A percentile compares a stretch with the other conserved stretches of the same genome.
phyloP scores from a whole-genome alignment of 73 alveolate genomes.

The Tetrahymena malaccensis region DNA sequence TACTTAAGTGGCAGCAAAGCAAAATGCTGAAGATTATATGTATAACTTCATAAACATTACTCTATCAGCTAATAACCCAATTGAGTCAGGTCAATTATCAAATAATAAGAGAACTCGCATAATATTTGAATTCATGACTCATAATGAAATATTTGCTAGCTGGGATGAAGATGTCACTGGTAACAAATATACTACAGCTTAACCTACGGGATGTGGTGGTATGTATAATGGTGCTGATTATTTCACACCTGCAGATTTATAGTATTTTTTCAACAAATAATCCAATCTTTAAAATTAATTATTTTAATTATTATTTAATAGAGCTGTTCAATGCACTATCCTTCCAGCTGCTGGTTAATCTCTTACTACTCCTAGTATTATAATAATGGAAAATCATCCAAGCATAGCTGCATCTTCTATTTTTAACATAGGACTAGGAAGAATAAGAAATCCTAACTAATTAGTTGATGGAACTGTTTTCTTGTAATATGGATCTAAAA shows the following conservation, averaged over 20 bases:
- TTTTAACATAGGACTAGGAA: not conserved
- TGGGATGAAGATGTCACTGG: slow-evolving; percentile 34
- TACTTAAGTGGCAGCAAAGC: not conserved
- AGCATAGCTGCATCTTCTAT: not conserved
- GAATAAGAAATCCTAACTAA: not conserved
- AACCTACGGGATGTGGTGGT: slow-evolving; percentile 33
- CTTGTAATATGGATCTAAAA: not conserved
- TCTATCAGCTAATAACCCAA: not conserved
- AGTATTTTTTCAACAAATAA: not conserved
- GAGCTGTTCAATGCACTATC: not conserved
- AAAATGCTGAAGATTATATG: not conserved
- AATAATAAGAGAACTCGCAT: not conserved
- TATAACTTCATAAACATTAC: slow-evolving; percentile 2
- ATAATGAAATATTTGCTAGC: not conserved
- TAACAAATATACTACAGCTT: slow-evolving; percentile 11
- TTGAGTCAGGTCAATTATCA: slow-evolving; percentile 1
- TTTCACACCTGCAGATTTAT: not conserved
- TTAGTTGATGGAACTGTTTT: not conserved
- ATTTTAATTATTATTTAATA: not conserved
- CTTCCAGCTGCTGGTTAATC: not conserved
- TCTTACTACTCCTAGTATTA: not conserved
- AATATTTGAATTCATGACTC: slow-evolving; percentile 25
- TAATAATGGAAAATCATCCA: not conserved
- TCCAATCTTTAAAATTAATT: not conserved
- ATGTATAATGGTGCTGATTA: slow-evolving; percentile 5